phyloP scores from a whole-genome alignment of 768 basidiomycete genomes.

The Mycena galopus region DNA sequence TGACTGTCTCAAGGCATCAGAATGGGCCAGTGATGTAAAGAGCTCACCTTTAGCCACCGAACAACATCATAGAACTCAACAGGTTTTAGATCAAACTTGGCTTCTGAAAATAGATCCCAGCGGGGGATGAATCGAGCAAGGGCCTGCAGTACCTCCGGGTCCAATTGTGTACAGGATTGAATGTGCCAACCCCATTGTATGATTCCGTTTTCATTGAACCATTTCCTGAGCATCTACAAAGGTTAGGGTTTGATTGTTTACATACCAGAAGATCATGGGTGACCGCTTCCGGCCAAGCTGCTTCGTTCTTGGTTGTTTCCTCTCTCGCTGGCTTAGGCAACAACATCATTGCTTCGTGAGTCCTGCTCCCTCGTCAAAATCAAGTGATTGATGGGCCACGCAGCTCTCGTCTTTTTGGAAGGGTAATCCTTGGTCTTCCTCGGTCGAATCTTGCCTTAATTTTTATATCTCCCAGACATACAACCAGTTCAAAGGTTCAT shows the following conservation, averaged over 20 bases:
- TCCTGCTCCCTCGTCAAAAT: constrained; percentile 7
- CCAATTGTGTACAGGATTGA: background rate
- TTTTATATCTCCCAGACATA: constrained; percentile 57
- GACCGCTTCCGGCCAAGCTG: constrained; percentile 55
- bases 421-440: background rate
- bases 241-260: background rate
- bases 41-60: background rate
- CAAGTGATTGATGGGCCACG: too few relatives aligned
- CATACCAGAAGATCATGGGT: background rate
- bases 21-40: too few relatives aligned
- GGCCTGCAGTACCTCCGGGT: background rate
- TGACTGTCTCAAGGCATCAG: too few relatives aligned
- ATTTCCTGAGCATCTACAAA: background rate
- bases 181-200: constrained; percentile 8
- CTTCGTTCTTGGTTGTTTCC: constrained; percentile 71
- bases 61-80: constrained; percentile 3
- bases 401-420: background rate
- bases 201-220: too few relatives aligned
- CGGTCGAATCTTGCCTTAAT: constrained; percentile 38
- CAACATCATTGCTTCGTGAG: constrained; percentile 73
- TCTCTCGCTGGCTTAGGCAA: constrained; percentile 65
- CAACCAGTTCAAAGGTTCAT: constrained; percentile 72
- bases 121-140: background rate
- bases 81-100: background rate
- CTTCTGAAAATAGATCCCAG: background rate